These are phyloP conservation scores for Acanthamoeba triangularis DNA, from an alignment of 208 protist genomes.

Conservation along the genomic window DNA sequence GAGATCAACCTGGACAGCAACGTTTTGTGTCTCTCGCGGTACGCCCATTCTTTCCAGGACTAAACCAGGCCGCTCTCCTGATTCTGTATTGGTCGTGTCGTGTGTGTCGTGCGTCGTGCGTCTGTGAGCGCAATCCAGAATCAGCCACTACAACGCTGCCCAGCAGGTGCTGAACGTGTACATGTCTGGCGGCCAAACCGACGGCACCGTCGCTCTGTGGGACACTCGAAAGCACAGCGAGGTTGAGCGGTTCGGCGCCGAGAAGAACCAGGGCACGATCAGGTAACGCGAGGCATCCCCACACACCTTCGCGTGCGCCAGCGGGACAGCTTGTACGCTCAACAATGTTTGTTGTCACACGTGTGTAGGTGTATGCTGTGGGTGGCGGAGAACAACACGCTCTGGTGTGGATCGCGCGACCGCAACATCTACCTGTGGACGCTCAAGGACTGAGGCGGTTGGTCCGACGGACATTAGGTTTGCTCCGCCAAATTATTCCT, in stretches of 20 bases:
- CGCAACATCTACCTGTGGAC: constrained; percentile 67
- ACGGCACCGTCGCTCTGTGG: constrained; percentile 28
- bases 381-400: constrained; percentile 64
- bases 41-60: neutral
- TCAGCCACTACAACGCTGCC: constrained; percentile 53
- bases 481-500: too few relatives aligned
- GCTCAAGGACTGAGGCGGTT: constrained; percentile 39
- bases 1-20: constrained; percentile 55
- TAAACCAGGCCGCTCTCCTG: neutral
- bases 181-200: constrained; percentile 41
- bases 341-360: neutral
- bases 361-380: constrained; percentile 46
- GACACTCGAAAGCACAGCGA: constrained; percentile 41
- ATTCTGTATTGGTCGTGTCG: neutral
- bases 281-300: too few relatives aligned
- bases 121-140: neutral
- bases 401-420: constrained; percentile 58
- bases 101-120: too few relatives aligned
- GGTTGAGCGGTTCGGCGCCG: constrained; percentile 9
- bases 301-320: too few relatives aligned
- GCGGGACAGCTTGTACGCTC: too few relatives aligned
- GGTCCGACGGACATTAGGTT: too few relatives aligned
- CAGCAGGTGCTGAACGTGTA: constrained; percentile 55
- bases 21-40: constrained; percentile 31
- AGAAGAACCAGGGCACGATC: constrained; percentile 66